phyloP scores from a whole-genome alignment of 2,329 filamentous ascomycete species.

The Xylariales sp. region DNA sequence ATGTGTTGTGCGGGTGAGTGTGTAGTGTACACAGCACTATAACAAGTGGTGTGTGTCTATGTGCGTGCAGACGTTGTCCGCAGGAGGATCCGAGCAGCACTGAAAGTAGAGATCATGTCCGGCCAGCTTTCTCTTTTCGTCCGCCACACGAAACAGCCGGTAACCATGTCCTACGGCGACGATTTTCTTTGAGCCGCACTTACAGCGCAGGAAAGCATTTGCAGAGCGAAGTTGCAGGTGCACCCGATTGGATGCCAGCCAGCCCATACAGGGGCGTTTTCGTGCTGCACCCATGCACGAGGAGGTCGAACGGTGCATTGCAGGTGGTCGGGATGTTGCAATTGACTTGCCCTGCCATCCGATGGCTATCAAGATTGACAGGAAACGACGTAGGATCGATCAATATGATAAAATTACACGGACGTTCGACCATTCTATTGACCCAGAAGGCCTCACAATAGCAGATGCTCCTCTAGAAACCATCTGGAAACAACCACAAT shows the following conservation, averaged over 20 bases:
- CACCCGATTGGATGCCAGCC: conserved; percentile 5
- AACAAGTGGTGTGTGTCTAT: conserved; percentile 1
- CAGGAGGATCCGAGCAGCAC: conserved; percentile 6
- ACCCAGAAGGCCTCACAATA: too few species aligned
- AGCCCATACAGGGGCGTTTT: conserved; percentile 6
- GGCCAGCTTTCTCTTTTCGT: conserved; percentile 1
- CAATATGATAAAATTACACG: too few species aligned
- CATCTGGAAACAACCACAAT: not conserved
- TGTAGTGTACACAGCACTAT: not conserved
- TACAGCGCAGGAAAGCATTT: conserved; percentile 8
- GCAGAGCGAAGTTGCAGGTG: conserved; percentile 4
- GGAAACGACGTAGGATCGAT: not conserved
- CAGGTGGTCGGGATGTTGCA: too few species aligned
- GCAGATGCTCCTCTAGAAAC: too few species aligned
- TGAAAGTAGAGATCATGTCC: conserved; percentile 5
- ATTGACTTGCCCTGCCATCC: too few species aligned
- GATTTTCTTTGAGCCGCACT: conserved; percentile 8
- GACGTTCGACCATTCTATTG: too few species aligned
- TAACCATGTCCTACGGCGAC: not conserved
- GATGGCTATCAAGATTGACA: not conserved
- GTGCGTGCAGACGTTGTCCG: not conserved
- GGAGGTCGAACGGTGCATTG: not conserved
- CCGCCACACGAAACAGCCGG: conserved; percentile 5
- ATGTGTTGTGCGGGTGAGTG: too few species aligned
- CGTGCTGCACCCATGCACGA: conserved; percentile 4